Evolutionary conservation across 805 yeast genomes (phyloP).

Genomic region (Saccharomycopsis olivae): DNA sequence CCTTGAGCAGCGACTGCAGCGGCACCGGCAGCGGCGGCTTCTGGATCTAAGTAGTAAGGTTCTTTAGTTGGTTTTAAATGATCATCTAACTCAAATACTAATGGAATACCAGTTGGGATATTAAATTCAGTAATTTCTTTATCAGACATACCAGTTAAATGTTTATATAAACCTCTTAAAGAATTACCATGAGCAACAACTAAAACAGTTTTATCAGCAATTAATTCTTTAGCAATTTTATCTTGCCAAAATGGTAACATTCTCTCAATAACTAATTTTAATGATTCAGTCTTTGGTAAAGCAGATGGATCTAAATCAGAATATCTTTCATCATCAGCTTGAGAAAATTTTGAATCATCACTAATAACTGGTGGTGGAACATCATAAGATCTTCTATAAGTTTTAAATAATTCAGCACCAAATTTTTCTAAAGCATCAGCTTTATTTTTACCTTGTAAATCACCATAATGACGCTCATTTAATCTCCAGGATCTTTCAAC

Average conservation of each 20-base stretch:
- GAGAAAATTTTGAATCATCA: constrained; percentile 72
- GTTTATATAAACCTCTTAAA: constrained; percentile 90
- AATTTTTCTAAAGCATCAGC: constrained; percentile 80
- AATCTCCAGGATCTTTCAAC: constrained; percentile 95
- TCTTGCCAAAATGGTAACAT: constrained; percentile 96
- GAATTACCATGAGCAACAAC: constrained; percentile 99
- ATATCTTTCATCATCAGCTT: constrained; percentile 80
- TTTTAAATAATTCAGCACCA: constrained; percentile 90
- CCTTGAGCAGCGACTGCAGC: constrained; percentile 99
- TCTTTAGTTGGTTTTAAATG: constrained; percentile 83
- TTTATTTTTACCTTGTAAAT: constrained; percentile 96
- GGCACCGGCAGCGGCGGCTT: constrained; percentile 99
- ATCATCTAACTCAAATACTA: constrained; percentile 89
- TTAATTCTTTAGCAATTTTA: constrained; percentile 73
- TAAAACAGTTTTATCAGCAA: constrained; percentile 81
- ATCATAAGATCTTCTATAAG: constrained; percentile 96
- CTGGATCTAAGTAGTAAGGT: constrained; percentile 96
- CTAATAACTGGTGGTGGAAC: constrained; percentile 90
- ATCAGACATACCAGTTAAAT: constrained; percentile 88
- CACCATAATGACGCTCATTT: constrained; percentile 99
- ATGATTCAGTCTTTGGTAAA: constrained; percentile 89
- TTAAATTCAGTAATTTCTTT: constrained; percentile 87
- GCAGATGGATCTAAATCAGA: constrained; percentile 71
- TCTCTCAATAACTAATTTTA: constrained; percentile 91
- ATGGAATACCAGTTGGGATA: constrained; percentile 98